phyloP scores from a whole-genome alignment of 148 eudicot species.

The Rhododendron mucronatum region DNA sequence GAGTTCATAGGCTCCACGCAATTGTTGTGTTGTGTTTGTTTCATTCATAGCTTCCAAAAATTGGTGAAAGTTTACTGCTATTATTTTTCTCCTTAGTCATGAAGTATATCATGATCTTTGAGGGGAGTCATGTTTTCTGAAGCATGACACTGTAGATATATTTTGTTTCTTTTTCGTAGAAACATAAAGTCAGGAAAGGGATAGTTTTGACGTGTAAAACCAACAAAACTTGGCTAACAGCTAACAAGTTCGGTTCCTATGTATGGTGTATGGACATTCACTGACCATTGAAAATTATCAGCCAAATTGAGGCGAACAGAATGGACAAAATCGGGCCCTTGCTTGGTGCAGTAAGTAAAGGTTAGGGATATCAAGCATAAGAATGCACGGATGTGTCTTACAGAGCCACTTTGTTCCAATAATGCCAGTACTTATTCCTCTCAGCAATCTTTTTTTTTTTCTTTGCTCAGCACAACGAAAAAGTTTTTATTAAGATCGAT shows the following conservation, averaged over 20 bases:
- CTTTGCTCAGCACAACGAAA: no score
- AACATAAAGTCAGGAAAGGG: background rate
- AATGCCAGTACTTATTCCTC: background rate
- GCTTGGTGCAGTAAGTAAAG: background rate
- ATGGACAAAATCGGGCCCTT: background rate
- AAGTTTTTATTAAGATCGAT: no score
- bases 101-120: background rate
- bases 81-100: background rate
- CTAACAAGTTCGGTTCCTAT: background rate
- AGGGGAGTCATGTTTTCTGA: background rate
- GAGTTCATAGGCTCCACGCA: background rate
- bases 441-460: no score
- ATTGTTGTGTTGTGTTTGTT: background rate
- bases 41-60: background rate
- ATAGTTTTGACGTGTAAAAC: background rate
- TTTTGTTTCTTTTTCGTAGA: background rate
- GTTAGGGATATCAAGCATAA: background rate
- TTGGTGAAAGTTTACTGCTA: background rate
- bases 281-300: background rate
- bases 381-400: background rate
- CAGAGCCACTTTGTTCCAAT: background rate
- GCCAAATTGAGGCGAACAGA: background rate
- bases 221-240: background rate
- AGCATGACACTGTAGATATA: background rate
- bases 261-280: background rate